Evolutionary conservation across 129 eudicot species (phyloP).

Genomic region (Chrysanthemum lavandulifolium): DNA sequence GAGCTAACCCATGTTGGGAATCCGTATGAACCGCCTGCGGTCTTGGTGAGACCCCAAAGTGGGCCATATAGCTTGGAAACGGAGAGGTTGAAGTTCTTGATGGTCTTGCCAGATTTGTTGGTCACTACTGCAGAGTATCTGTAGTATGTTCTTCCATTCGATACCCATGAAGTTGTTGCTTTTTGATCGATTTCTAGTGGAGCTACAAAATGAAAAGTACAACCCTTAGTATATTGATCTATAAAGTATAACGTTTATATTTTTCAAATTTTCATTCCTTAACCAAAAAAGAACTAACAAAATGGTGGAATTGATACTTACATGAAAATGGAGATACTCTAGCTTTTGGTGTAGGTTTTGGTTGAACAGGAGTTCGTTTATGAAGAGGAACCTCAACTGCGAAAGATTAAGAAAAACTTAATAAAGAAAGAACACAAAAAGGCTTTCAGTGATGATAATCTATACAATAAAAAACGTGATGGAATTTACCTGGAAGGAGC

Average conservation of each 20-base stretch:
- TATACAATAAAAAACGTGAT: neutral
- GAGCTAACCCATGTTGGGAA: slow-evolving; percentile 76
- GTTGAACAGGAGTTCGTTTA: slow-evolving; percentile 36
- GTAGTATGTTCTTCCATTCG: slow-evolving; percentile 70
- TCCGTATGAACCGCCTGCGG: slow-evolving; percentile 48
- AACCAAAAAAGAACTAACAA: neutral
- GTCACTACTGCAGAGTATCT: slow-evolving; percentile 74
- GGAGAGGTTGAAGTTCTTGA: slow-evolving; percentile 61
- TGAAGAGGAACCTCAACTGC: slow-evolving; percentile 70
- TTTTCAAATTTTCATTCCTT: no score
- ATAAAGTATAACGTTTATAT: no score
- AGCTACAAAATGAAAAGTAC: slow-evolving; percentile 30
- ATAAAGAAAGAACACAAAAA: neutral
- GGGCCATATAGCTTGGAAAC: slow-evolving; percentile 85
- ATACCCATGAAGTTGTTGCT: slow-evolving; percentile 69
- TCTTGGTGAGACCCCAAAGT: slow-evolving; percentile 87
- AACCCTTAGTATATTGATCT: no score
- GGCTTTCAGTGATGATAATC: neutral
- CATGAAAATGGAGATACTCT: slow-evolving; percentile 45
- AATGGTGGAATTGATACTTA: slow-evolving; percentile 16
- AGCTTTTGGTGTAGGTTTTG: slow-evolving; percentile 36
- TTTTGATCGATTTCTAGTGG: slow-evolving; percentile 61
- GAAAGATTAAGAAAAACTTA: slow-evolving; percentile 6
- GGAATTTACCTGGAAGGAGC: slow-evolving; percentile 69
- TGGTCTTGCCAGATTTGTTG: slow-evolving; percentile 73